Evolutionary conservation across 345 rosid species (phyloP).

Genomic region (Zanthoxylum bungeanum): DNA sequence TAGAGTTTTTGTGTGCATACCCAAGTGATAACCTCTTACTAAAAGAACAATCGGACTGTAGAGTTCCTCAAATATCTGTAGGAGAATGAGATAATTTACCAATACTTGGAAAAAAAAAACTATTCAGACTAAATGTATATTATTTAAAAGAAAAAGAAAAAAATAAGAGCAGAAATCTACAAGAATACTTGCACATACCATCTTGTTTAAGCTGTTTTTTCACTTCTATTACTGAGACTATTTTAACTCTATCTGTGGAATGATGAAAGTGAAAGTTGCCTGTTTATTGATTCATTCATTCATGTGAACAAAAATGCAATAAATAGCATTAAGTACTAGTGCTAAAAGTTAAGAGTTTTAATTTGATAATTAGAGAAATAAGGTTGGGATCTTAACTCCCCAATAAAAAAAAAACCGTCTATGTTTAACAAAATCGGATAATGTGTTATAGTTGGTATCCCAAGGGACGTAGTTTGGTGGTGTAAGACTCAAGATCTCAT

Average conservation of each 20-base stretch:
- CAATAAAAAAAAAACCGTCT: background rate
- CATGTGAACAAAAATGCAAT: background rate
- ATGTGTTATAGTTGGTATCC: too few relatives aligned
- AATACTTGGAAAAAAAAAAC: too few relatives aligned
- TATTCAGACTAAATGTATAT: too few relatives aligned
- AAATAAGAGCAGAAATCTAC: too few relatives aligned
- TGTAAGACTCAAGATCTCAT: too few relatives aligned
- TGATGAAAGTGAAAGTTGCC: background rate
- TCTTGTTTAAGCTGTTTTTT: background rate
- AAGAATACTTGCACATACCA: background rate
- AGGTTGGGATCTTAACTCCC: background rate
- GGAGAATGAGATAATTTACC: too few relatives aligned
- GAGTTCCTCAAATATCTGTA: too few relatives aligned
- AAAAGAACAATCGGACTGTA: too few relatives aligned
- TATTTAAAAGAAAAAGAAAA: too few relatives aligned
- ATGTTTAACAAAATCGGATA: background rate
- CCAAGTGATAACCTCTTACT: too few relatives aligned
- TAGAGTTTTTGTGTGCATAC: too few relatives aligned
- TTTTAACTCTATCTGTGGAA: background rate
- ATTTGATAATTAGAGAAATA: background rate
- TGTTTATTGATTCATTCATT: background rate
- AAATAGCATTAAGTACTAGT: background rate
- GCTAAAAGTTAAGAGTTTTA: background rate
- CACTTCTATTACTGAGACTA: background rate
- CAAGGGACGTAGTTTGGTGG: too few relatives aligned